Evolutionary conservation across 2,329 filamentous ascomycete genomes (phyloP).

Genomic region (Trichoderma polysporum): DNA sequence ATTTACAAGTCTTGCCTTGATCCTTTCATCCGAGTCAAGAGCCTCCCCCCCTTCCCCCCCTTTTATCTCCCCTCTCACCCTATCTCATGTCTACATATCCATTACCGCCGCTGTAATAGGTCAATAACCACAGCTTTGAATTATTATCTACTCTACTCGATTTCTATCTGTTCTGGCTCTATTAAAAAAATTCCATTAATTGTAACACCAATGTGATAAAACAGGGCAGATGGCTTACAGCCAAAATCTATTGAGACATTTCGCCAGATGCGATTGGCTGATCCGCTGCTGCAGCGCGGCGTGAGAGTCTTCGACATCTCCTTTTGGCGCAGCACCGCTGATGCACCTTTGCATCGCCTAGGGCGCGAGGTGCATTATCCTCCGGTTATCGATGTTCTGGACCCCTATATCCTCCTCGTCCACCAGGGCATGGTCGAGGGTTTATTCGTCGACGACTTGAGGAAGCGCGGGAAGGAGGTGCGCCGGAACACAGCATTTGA

Average conservation of each 20-base stretch:
- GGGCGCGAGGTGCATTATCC: conserved; percentile 70
- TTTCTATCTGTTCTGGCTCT: neutral
- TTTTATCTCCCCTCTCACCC: neutral
- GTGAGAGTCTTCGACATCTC: conserved; percentile 72
- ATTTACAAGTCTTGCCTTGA: neutral
- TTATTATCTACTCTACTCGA: neutral
- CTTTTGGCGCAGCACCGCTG: conserved; percentile 62
- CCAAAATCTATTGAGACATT: conserved; percentile 79
- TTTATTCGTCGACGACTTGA: conserved; percentile 67
- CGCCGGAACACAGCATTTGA: conserved; percentile 64
- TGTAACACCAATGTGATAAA: conserved; percentile 24
- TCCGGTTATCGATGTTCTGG: conserved; percentile 55
- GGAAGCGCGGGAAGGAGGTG: conserved; percentile 62
- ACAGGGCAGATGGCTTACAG: conserved; percentile 68
- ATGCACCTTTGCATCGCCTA: conserved; percentile 56
- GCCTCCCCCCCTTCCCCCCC: neutral
- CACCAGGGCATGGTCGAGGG: conserved; percentile 77
- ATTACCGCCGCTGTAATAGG: neutral
- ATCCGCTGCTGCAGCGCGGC: conserved; percentile 63
- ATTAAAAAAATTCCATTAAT: neutral
- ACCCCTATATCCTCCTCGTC: conserved; percentile 57
- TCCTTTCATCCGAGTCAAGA: neutral
- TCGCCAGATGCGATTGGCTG: conserved; percentile 70
- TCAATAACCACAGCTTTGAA: neutral
- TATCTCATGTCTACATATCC: neutral